These are phyloP conservation scores for Euphorbia schlechtendalii DNA, from an alignment of 441 rosid species.

Conservation along the genomic window DNA sequence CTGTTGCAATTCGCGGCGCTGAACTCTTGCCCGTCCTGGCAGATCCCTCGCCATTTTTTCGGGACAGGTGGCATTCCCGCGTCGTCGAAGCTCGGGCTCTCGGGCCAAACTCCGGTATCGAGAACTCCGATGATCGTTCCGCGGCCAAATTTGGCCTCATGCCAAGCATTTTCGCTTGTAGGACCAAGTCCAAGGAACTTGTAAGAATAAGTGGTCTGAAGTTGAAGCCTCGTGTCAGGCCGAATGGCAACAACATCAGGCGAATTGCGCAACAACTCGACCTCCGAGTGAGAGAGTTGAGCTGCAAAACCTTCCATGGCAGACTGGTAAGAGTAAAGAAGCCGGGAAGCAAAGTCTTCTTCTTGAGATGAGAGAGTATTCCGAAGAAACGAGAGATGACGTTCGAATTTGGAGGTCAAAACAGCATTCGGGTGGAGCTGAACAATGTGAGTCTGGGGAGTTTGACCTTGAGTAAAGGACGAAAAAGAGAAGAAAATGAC, in stretches of 20 bases:
- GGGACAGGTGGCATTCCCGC: conserved; percentile 63
- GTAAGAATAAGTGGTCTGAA: conserved; percentile 81
- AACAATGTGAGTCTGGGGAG: conserved; percentile 61
- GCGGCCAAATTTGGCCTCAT: conserved; percentile 61
- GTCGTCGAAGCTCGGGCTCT: conserved; percentile 67
- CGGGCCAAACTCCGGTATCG: conserved; percentile 79
- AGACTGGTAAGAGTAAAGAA: conserved; percentile 80
- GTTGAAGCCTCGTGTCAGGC: conserved; percentile 56
- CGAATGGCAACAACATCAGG: conserved; percentile 70
- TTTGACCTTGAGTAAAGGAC: conserved; percentile 24
- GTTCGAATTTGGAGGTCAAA: conserved; percentile 44
- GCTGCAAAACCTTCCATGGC: conserved; percentile 88
- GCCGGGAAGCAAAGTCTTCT: conserved; percentile 50
- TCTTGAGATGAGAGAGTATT: conserved; percentile 30
- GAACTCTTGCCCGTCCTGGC: conserved; percentile 55
- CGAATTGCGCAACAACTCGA: conserved; percentile 32
- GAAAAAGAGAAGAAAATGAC: conserved; percentile 26
- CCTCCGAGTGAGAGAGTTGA: conserved; percentile 51
- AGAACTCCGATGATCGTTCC: conserved; percentile 64
- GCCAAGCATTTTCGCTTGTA: conserved; percentile 59
- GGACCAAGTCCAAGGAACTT: conserved; percentile 64
- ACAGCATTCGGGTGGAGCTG: conserved; percentile 71
- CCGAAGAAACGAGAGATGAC: conserved; percentile 78
- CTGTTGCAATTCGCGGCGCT: conserved; percentile 41
- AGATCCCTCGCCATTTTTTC: conserved; percentile 59